Percentiles rank a stretch among this genome's conserved stretches.
Conservation (phyloP, 208 protist genomes). For the Wallacemonas rigidus region DNA sequence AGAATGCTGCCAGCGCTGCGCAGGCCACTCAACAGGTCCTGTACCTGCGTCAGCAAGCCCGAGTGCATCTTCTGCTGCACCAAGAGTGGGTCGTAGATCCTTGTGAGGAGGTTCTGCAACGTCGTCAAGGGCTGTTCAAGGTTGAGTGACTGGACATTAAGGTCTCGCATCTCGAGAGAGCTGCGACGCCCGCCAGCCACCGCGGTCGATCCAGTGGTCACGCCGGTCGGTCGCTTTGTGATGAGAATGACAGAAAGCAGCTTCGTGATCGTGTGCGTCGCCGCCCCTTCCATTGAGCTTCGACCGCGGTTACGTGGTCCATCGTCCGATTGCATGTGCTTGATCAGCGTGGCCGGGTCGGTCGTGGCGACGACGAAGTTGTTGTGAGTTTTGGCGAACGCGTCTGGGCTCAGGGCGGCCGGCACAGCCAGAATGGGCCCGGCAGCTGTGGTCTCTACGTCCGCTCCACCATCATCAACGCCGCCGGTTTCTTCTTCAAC, state of each 20-base stretch:
- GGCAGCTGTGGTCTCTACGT: slow-evolving; percentile 3
- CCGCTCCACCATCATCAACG: background rate
- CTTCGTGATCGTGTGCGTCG: slow-evolving; percentile 8
- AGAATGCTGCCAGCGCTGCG: slow-evolving; percentile 52
- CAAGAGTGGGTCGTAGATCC: slow-evolving; percentile 79
- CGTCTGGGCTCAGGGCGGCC: background rate
- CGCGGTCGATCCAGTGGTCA: background rate
- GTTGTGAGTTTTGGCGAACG: slow-evolving; percentile 1
- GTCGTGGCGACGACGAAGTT: slow-evolving; percentile 39
- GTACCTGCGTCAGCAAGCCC: slow-evolving; percentile 56
- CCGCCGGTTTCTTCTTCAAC: background rate
- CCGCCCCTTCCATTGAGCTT: background rate
- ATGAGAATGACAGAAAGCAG: slow-evolving; percentile 18
- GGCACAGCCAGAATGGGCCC: background rate
- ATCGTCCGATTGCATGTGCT: slow-evolving; percentile 16
- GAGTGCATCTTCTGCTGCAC: slow-evolving; percentile 40
- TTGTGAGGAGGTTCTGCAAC: slow-evolving; percentile 60
- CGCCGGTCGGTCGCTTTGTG: background rate
- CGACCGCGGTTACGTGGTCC: slow-evolving; percentile 4
- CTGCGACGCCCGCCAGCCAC: background rate
- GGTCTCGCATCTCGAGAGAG: slow-evolving; percentile 47
- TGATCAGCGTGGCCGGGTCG: slow-evolving; percentile 34
- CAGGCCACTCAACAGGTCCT: slow-evolving; percentile 76
- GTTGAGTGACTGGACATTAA: slow-evolving; percentile 72
- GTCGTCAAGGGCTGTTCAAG: slow-evolving; percentile 53